Evolutionary conservation across 371 early-diverging fungal genomes (phyloP), one percentile per base, ranked within the genome.

Genomic region (Synchytrium microbalum): DNA sequence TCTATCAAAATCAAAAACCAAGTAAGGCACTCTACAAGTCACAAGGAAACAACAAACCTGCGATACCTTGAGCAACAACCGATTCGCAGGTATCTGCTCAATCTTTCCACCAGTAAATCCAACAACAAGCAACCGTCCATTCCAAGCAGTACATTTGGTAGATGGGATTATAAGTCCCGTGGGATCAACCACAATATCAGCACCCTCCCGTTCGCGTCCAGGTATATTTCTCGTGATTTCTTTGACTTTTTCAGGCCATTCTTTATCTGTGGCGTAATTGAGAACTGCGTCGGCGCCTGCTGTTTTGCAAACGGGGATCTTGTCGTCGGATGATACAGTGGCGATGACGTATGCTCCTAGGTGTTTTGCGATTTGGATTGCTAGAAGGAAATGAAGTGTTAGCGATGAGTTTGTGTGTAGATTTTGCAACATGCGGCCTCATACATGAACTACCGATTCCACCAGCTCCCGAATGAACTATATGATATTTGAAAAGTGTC

Each of bases 31-130:
- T n/a, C n/a, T n/a, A n/a, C n/a, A n/a, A n/a, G n/a, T n/a, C n/a
- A n/a, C n/a, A n/a, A n/a, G n/a, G n/a, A n/a, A n/a, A n/a, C n/a
- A n/a, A n/a, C n/a, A n/a, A n/a, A n/a, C n/a, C n/a, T n/a, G n/a
- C n/a, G n/a, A n/a, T 51, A 51, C 91, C 73, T 93, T 93, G 56
- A 94, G 74, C 68, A 94, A 74, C 19, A 93, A 72, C 16, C 91
- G 80, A 68, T 93, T 93, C 1, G 85, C 78, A 0, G 92, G 81
- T 2, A 93, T 74, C 66, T 88, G 87, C 66, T 93, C 94, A 66
- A 90, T 88, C 1, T 75, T 75, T 16, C 92, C 92, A 28, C 84
- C 84, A 2, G 92, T 91, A 77, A 93, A 94, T 2, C 92, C 95
- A 55, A 94, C 83, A 3, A 94, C 87, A 10, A 94, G 69, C 1